phyloP scores from a whole-genome alignment of 1,139 yeast genomes.

The Saccharomyces pastorianus region DNA sequence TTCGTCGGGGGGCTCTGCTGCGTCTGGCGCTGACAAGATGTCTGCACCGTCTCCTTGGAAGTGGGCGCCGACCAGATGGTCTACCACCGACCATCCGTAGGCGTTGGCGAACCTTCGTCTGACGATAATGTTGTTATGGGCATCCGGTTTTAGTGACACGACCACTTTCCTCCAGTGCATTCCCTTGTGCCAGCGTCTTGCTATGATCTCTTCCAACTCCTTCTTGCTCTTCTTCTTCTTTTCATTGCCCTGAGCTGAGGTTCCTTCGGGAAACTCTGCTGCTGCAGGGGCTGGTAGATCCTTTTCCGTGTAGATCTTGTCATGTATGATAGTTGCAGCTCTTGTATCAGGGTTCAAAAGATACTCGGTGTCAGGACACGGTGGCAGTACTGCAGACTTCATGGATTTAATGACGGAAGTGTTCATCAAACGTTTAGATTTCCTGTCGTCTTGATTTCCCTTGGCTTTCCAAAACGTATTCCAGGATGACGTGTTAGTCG shows the following conservation, averaged over 20 bases:
- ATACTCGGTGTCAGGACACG: conserved; percentile 60
- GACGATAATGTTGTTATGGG: conserved; percentile 88
- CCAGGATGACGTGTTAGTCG: background rate
- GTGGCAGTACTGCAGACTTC: conserved; percentile 66
- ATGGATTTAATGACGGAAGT: conserved; percentile 71
- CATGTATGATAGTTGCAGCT: conserved; percentile 54
- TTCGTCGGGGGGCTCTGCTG: background rate
- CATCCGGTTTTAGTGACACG: conserved; percentile 80
- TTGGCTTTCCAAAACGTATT: background rate
- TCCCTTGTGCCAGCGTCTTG: conserved; percentile 76
- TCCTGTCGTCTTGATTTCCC: background rate
- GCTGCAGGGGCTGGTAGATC: conserved; percentile 44
- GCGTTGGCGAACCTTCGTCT: conserved; percentile 87
- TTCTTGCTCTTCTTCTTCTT: conserved; percentile 42
- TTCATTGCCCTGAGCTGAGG: background rate
- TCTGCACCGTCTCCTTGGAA: conserved; percentile 31
- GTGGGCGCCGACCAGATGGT: conserved; percentile 65
- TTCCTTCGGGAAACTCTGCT: conserved; percentile 16
- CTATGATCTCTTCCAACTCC: conserved; percentile 62
- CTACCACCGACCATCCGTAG: conserved; percentile 92
- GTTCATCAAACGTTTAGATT: conserved; percentile 38
- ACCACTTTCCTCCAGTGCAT: conserved; percentile 88
- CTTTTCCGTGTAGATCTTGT: conserved; percentile 53
- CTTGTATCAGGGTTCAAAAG: conserved; percentile 52
- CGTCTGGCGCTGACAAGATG: background rate